Percentiles rank a stretch among this genome's conserved stretches.
Evolutionary conservation across 805 yeast species (phyloP).

Genomic region (Schwanniomyces pseudopolymorphus): DNA sequence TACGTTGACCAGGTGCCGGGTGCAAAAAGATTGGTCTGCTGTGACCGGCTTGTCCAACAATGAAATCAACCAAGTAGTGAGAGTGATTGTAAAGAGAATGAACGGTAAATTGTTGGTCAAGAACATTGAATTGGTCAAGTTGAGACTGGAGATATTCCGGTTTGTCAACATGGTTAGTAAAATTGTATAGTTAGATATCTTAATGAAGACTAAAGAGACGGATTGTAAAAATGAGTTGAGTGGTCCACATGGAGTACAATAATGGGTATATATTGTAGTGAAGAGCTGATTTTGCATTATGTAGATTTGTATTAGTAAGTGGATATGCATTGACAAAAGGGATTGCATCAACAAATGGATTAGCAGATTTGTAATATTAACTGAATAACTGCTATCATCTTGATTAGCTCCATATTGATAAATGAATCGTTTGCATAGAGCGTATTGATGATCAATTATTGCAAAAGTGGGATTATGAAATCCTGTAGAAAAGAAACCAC

Average conservation of each 20-base stretch:
- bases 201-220: not conserved
- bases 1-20: slow-evolving; percentile 32
- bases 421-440: too few relatives aligned
- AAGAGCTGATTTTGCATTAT: too few relatives aligned
- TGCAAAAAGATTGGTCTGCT: slow-evolving; percentile 28
- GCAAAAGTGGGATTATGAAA: too few relatives aligned
- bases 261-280: not conserved
- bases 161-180: slow-evolving; percentile 42
- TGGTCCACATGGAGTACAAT: not conserved
- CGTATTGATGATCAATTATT: too few relatives aligned
- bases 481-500: too few relatives aligned
- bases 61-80: slow-evolving; percentile 35
- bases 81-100: slow-evolving; percentile 35
- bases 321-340: too few relatives aligned
- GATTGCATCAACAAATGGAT: too few relatives aligned
- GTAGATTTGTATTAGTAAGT: too few relatives aligned
- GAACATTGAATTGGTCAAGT: slow-evolving; percentile 33
- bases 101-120: slow-evolving; percentile 42
- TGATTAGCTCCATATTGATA: too few relatives aligned
- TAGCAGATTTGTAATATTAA: too few relatives aligned
- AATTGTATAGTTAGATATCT: slow-evolving; percentile 14
- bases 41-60: slow-evolving; percentile 37
- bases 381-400: too few relatives aligned
- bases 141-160: slow-evolving; percentile 39
- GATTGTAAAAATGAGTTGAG: too few relatives aligned